Percentiles rank a stretch among this genome's conserved stretches.
Evolutionary conservation across 2,329 filamentous ascomycete genomes (phyloP).

Genomic region (Xylariales sp.): DNA sequence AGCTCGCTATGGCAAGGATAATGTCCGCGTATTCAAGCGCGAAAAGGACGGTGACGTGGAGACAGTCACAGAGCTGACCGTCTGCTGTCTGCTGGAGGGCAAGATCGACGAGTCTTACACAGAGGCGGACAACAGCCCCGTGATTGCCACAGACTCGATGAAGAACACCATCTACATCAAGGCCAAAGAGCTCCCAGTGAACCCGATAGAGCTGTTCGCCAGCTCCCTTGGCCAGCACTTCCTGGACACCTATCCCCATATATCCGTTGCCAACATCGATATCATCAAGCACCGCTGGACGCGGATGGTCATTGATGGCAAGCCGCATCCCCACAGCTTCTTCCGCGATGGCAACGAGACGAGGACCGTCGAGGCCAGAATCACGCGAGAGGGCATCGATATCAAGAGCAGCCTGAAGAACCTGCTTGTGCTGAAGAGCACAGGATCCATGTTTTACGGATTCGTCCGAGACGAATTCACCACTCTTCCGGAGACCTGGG

Average conservation of each 20-base stretch:
- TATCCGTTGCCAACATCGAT: slow-evolving; percentile 76
- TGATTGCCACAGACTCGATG: slow-evolving; percentile 95
- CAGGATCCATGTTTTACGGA: slow-evolving; percentile 90
- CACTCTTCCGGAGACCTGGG: slow-evolving; percentile 83
- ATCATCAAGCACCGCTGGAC: slow-evolving; percentile 88
- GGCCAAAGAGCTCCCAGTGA: slow-evolving; percentile 89
- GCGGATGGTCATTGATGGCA: slow-evolving; percentile 79
- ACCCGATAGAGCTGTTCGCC: slow-evolving; percentile 88
- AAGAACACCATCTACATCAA: slow-evolving; percentile 97
- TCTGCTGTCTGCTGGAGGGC: slow-evolving; percentile 88
- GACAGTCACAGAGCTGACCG: slow-evolving; percentile 89
- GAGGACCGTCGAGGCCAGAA: slow-evolving; percentile 71
- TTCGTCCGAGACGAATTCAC: slow-evolving; percentile 94
- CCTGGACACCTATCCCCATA: slow-evolving; percentile 81
- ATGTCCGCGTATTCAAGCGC: slow-evolving; percentile 96
- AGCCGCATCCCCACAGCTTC: slow-evolving; percentile 94
- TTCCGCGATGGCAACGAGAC: slow-evolving; percentile 84
- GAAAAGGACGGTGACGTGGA: slow-evolving; percentile 73
- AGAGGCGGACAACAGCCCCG: slow-evolving; percentile 84
- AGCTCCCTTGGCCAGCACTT: slow-evolving; percentile 84
- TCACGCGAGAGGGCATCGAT: slow-evolving; percentile 63
- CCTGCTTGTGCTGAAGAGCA: slow-evolving; percentile 90
- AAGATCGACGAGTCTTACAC: slow-evolving; percentile 91
- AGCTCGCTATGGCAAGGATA: slow-evolving; percentile 90
- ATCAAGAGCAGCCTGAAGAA: slow-evolving; percentile 76